Evolutionary conservation across 371 early-diverging fungal species (phyloP).

Genomic region (Parasitella parasitica): DNA sequence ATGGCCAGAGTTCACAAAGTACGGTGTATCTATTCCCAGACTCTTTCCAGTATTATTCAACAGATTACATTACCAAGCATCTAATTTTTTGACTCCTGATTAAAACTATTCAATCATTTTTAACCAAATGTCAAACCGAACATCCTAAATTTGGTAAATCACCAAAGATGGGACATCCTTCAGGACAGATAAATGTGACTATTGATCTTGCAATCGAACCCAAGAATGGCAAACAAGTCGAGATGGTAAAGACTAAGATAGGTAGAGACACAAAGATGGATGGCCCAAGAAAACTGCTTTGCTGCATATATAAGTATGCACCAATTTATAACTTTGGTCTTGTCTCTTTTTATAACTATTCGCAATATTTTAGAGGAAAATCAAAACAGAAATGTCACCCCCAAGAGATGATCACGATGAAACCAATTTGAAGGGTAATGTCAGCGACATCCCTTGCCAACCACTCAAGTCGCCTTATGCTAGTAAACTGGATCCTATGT

Average conservation of each 20-base stretch:
- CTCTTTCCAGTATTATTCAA: not conserved
- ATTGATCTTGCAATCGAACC: not conserved
- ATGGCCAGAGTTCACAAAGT: not conserved
- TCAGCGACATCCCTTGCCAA: not conserved
- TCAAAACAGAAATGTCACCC: not conserved
- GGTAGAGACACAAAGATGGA: not conserved
- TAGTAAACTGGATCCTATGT: constrained; percentile 71
- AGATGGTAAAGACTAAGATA: not conserved
- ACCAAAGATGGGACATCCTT: not conserved
- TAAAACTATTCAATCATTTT: too few species aligned
- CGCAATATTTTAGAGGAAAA: too few species aligned
- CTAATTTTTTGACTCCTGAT: not conserved
- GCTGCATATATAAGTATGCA: not conserved
- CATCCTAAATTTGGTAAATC: constrained; percentile 6
- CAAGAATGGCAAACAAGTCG: constrained; percentile 7
- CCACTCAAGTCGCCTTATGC: constrained; percentile 53
- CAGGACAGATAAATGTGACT: constrained; percentile 3
- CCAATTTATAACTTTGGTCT: not conserved
- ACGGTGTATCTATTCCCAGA: not conserved
- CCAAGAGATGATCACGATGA: not conserved
- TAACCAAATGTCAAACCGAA: too few species aligned
- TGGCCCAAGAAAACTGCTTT: not conserved
- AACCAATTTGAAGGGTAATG: constrained; percentile 1
- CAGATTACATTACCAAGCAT: not conserved
- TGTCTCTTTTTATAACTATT: not conserved